phyloP scores from a whole-genome alignment of 495 filamentous ascomycete species.

The Hyaloscypha finlandica region DNA sequence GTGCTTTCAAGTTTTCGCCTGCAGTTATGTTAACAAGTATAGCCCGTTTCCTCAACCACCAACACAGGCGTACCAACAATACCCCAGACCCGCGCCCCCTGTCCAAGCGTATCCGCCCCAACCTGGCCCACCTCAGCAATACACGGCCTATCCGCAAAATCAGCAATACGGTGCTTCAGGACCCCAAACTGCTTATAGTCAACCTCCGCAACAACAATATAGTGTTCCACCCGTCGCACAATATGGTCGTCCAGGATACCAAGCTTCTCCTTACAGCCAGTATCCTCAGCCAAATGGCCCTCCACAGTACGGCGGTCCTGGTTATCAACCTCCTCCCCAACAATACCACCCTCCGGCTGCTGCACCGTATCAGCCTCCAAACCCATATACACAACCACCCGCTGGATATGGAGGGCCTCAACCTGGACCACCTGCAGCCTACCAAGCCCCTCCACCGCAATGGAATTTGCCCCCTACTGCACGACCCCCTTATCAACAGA shows the following conservation, averaged over 20 bases:
- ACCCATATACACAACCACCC: slow-evolving; percentile 10
- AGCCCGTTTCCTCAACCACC: slow-evolving; percentile 8
- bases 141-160: slow-evolving; percentile 35
- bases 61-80: slow-evolving; percentile 15
- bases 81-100: slow-evolving; percentile 21
- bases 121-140: slow-evolving; percentile 32
- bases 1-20: background rate
- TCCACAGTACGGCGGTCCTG: slow-evolving; percentile 31
- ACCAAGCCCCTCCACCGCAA: slow-evolving; percentile 17
- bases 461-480: slow-evolving; percentile 13
- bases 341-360: slow-evolving; percentile 15
- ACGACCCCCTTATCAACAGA: slow-evolving; percentile 14
- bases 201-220: slow-evolving; percentile 21
- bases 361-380: slow-evolving; percentile 20
- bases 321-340: slow-evolving; percentile 18
- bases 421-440: slow-evolving; percentile 12
- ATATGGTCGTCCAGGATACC: slow-evolving; percentile 34
- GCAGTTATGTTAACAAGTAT: slow-evolving; percentile 21
- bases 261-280: slow-evolving; percentile 27
- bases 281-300: slow-evolving; percentile 29
- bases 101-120: slow-evolving; percentile 20
- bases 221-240: slow-evolving; percentile 29
- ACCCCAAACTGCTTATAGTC: slow-evolving; percentile 26
- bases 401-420: slow-evolving; percentile 11
- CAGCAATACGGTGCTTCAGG: slow-evolving; percentile 31